Evolutionary conservation across 805 yeast species (phyloP), one percentile per base, ranked within the genome.

Genomic region (Tetrapisispora taiwanensis): DNA sequence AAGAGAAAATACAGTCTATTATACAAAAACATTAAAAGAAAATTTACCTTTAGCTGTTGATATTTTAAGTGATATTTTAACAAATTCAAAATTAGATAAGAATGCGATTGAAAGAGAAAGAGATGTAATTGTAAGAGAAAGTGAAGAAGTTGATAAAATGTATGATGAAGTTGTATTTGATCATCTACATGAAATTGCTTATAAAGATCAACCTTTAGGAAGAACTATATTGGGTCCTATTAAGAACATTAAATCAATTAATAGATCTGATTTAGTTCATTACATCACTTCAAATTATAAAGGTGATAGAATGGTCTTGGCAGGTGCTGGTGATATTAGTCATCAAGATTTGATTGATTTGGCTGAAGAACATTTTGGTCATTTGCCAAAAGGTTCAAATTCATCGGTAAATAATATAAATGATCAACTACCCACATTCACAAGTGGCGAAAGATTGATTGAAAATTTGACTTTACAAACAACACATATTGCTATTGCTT

Each of bases 111-210:
- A 92, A 66, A 84, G 90, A 57, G 99, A 92, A 68, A 79, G 97
- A 56, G 95, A 90, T 48, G 99, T 92, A 24, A 92, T 92, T 52
- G 78, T 92, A 48, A 84, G 97, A 64, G 99, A 92, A 68, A 78
- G 92, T 54, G 97, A 92, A 66, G 97, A 92, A 67, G 97, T 92
- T 46, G 97, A 90, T 66, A 90, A 89, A 69, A 88, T 87, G 95
- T 86, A 87, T 62, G 98, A 92, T 63, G 99, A 92, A 66, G 97
- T 92, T 31, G 94, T 92, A 9, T 92, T 92, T 64, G 99, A 92
- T 66, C 95, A 94, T 65, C 69, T 92, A 44, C 99, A 92, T 67
- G 88, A 94, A 39, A 86, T 88, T 30, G 88, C 95, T 9, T 92
- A 78, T 70, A 84, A 78, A 63, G 81, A 77, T 53, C 97, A 94